These are phyloP conservation scores for Quercus tomentella DNA, from an alignment of 331 rosid genomes.

Conservation along the genomic window DNA sequence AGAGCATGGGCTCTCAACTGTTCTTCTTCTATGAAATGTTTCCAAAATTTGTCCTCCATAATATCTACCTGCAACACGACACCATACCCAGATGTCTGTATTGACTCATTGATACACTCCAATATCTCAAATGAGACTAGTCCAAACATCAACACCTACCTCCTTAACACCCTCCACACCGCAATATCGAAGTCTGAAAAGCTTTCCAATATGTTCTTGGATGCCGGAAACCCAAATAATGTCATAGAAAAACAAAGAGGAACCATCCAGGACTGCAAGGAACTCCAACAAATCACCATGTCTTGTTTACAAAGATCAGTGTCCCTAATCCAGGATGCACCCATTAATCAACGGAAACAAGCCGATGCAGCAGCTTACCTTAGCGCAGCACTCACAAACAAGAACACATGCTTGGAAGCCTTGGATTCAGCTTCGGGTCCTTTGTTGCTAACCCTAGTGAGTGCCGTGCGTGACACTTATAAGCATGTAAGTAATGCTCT, in stretches of 20 bases:
- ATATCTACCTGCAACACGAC: conserved; percentile 51
- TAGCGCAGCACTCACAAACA: conserved; percentile 82
- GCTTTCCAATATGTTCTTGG: conserved; percentile 36
- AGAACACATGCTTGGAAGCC: neutral
- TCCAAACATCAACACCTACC: conserved; percentile 56
- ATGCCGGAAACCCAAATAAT: conserved; percentile 21
- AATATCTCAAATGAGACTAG: conserved; percentile 45
- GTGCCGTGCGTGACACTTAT: conserved; percentile 42
- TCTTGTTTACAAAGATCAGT: conserved; percentile 47
- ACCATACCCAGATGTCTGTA: conserved; percentile 63
- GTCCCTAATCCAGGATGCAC: conserved; percentile 23
- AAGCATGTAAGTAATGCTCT: neutral
- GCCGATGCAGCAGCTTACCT: conserved; percentile 61
- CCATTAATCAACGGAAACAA: conserved; percentile 11
- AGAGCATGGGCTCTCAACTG: too few relatives aligned
- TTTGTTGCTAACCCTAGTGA: conserved; percentile 39
- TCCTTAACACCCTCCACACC: conserved; percentile 52
- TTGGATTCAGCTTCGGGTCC: conserved; percentile 66
- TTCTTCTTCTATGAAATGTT: too few relatives aligned
- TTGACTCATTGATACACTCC: conserved; percentile 53
- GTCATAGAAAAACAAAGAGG: conserved; percentile 67
- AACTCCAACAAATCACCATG: conserved; percentile 64
- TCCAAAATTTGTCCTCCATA: conserved; percentile 27
- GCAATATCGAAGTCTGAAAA: conserved; percentile 63
- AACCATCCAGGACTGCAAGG: conserved; percentile 59